Evolutionary conservation across 2,329 filamentous ascomycete species (phyloP).

Genomic region (Cladosporium phlei): DNA sequence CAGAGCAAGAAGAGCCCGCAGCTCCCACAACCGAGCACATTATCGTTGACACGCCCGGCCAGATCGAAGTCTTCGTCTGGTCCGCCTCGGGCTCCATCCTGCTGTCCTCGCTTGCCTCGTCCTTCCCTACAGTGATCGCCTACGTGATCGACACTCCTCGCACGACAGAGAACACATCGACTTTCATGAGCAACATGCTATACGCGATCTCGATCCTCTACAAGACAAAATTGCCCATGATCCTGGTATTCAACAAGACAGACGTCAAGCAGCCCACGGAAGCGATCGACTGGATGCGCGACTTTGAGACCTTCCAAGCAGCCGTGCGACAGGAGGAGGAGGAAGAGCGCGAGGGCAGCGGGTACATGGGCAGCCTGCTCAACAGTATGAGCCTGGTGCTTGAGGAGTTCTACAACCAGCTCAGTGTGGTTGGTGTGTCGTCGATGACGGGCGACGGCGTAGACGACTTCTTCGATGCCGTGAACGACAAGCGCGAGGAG

Average conservation of each 20-base stretch:
- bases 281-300: constrained; percentile 98
- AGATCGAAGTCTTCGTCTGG: constrained; percentile 99
- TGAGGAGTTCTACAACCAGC: constrained; percentile 93
- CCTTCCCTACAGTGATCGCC: constrained; percentile 93
- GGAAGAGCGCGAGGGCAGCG: constrained; percentile 68
- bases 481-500: constrained; percentile 79
- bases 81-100: constrained; percentile 91
- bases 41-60: constrained; percentile 89
- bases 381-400: constrained; percentile 98
- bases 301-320: constrained; percentile 91
- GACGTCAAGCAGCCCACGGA: constrained; percentile 87
- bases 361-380: constrained; percentile 92
- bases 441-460: constrained; percentile 89
- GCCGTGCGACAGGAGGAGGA: constrained; percentile 78
- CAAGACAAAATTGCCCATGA: constrained; percentile 98
- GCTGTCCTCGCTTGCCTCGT: constrained; percentile 84
- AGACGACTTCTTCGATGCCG: constrained; percentile 87
- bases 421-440: constrained; percentile 89
- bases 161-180: constrained; percentile 86
- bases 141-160: constrained; percentile 97
- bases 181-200: constrained; percentile 99
- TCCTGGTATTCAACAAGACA: constrained; percentile 98
- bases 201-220: constrained; percentile 98
- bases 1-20: constrained; percentile 19
- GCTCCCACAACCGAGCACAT: constrained; percentile 70